Conservation (phyloP, 2,329 filamentous ascomycete species). For the Monosporascus sp. region DNA sequence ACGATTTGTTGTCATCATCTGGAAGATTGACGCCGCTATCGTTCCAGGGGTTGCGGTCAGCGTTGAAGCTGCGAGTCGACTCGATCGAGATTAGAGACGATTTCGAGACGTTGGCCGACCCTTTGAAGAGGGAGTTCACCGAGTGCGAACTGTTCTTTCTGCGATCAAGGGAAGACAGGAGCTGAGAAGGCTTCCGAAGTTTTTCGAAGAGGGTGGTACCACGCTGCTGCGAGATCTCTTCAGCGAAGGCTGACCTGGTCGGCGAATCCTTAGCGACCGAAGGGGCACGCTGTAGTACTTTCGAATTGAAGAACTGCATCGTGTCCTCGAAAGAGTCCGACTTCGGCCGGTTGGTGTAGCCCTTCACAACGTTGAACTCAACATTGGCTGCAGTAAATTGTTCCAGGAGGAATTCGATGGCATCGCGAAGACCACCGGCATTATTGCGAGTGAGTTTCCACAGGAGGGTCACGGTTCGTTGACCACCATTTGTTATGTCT, state of each 20-base stretch:
- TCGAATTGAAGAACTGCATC: conserved; percentile 93
- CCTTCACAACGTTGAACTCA: conserved; percentile 83
- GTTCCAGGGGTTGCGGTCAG: conserved; percentile 96
- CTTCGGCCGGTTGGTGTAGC: conserved; percentile 94
- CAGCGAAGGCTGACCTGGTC: conserved; percentile 77
- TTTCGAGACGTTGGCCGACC: conserved; percentile 84
- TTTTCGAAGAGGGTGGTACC: conserved; percentile 81
- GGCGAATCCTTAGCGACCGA: conserved; percentile 81
- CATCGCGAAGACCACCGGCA: conserved; percentile 88
- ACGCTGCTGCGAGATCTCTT: conserved; percentile 73
- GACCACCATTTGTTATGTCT: conserved; percentile 52
- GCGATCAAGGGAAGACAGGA: conserved; percentile 78
- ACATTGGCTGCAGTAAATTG: conserved; percentile 83
- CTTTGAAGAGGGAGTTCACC: conserved; percentile 87
- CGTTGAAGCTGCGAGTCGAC: conserved; percentile 82
- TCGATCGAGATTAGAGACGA: conserved; percentile 95
- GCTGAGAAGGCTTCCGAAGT: conserved; percentile 86
- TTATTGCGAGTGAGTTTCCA: conserved; percentile 95
- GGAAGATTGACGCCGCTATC: conserved; percentile 92
- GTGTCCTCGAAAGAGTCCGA: conserved; percentile 98
- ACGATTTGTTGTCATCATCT: conserved; percentile 72
- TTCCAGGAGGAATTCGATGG: conserved; percentile 88
- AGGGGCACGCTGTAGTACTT: conserved; percentile 89
- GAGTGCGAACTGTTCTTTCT: conserved; percentile 92
- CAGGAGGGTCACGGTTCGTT: conserved; percentile 57